These are phyloP conservation scores for Nakaseomyces glabratus DNA, from an alignment of 1,139 yeast species.

Conservation along the genomic window DNA sequence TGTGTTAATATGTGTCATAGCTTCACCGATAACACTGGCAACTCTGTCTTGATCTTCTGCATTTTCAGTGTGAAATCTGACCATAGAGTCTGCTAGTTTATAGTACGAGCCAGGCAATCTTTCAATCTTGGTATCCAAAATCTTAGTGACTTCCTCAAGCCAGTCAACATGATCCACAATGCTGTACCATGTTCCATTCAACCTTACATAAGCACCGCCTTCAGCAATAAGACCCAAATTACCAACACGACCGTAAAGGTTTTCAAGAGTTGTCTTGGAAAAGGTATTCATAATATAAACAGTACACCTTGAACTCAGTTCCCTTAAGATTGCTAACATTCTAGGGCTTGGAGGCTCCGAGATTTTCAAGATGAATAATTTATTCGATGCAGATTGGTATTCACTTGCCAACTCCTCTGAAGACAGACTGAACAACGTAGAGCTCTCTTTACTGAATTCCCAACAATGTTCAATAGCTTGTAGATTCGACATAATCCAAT, in stretches of 20 bases:
- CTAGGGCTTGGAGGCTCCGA: slow-evolving; percentile 44
- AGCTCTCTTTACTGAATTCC: slow-evolving; percentile 45
- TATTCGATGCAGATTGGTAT: slow-evolving; percentile 33
- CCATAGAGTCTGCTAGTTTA: slow-evolving; percentile 65
- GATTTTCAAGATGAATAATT: slow-evolving; percentile 47
- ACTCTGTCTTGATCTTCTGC: slow-evolving; percentile 65
- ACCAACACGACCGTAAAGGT: slow-evolving; percentile 57
- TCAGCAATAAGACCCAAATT: slow-evolving; percentile 81
- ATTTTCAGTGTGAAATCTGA: slow-evolving; percentile 63
- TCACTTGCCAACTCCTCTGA: slow-evolving; percentile 34
- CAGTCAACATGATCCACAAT: slow-evolving; percentile 46
- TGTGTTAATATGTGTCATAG: slow-evolving; percentile 77
- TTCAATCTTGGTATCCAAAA: slow-evolving; percentile 61
- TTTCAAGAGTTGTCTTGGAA: slow-evolving; percentile 54
- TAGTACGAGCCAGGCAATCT: slow-evolving; percentile 72
- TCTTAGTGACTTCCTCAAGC: slow-evolving; percentile 52
- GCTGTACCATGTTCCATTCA: slow-evolving; percentile 52
- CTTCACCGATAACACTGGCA: slow-evolving; percentile 67
- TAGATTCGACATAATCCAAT: slow-evolving; percentile 63
- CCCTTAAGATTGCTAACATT: slow-evolving; percentile 41
- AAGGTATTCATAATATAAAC: slow-evolving; percentile 67
- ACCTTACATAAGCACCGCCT: slow-evolving; percentile 65
- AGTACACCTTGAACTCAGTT: slow-evolving; percentile 45
- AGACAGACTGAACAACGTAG: slow-evolving; percentile 35
- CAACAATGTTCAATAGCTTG: slow-evolving; percentile 49